Evolutionary conservation across 768 basidiomycete species (phyloP).

Genomic region (Mycena albidolilacea): DNA sequence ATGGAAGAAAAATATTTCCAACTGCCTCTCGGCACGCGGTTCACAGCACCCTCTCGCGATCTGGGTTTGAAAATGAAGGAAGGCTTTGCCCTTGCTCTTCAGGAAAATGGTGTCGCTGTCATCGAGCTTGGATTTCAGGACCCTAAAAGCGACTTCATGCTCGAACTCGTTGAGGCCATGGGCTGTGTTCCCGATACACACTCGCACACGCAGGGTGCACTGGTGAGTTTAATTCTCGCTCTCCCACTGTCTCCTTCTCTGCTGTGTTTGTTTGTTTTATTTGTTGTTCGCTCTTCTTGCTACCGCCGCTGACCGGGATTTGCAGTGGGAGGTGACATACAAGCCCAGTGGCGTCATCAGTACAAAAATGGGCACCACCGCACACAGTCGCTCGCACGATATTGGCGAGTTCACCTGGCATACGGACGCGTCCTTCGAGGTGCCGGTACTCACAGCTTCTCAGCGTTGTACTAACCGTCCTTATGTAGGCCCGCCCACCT

Average conservation of each 20-base stretch:
- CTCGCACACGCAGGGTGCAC: slow-evolving; percentile 14
- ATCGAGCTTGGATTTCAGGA: slow-evolving; percentile 20
- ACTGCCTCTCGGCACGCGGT: slow-evolving; percentile 14
- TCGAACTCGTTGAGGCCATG: slow-evolving; percentile 20
- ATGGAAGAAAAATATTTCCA: slow-evolving; percentile 11
- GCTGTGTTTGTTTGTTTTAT: background rate
- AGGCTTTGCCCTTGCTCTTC: slow-evolving; percentile 1
- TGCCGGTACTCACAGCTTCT: background rate
- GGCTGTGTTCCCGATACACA: slow-evolving; percentile 10
- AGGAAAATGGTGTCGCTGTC: slow-evolving; percentile 11
- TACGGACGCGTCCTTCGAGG: slow-evolving; percentile 19
- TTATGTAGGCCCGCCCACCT: slow-evolving; percentile 4
- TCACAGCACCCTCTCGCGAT: slow-evolving; percentile 11
- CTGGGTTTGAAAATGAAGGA: background rate
- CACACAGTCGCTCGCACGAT: slow-evolving; percentile 8
- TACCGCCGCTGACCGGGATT: background rate
- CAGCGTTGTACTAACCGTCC: background rate
- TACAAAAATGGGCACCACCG: slow-evolving; percentile 5
- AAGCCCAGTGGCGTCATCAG: slow-evolving; percentile 9
- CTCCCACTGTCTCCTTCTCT: background rate
- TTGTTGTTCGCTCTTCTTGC: background rate
- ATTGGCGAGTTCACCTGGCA: slow-evolving; percentile 24
- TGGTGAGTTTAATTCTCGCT: slow-evolving; percentile 10
- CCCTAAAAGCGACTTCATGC: slow-evolving; percentile 21
- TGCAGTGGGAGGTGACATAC: slow-evolving; percentile 22